Conservation (phyloP, 257 asterid genomes). For the Penstemon barbatus region DNA sequence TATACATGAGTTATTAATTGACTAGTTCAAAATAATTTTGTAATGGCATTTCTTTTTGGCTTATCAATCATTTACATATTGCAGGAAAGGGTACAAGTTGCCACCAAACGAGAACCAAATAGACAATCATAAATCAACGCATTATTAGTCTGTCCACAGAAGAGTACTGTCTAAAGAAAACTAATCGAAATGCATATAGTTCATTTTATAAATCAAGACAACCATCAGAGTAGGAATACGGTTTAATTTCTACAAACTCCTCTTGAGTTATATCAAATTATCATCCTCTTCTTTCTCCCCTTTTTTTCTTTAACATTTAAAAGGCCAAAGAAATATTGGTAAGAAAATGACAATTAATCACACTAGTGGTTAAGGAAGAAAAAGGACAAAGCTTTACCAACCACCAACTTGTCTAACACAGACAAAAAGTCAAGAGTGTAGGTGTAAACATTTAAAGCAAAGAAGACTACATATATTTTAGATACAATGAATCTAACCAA, state of each 20-base stretch:
- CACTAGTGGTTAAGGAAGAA: conserved; percentile 12
- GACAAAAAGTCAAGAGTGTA: conserved; percentile 23
- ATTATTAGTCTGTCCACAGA: background rate
- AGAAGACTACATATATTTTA: background rate
- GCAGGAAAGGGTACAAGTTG: background rate
- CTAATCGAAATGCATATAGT: background rate
- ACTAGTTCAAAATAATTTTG: no score
- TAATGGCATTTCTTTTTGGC: no score
- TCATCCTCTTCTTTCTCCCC: background rate
- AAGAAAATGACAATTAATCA: conserved; percentile 1
- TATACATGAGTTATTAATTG: no score
- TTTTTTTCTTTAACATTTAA: background rate
- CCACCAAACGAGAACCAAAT: background rate
- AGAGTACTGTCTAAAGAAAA: background rate
- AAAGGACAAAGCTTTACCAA: conserved; percentile 25
- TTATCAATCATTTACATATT: no score
- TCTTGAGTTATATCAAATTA: background rate
- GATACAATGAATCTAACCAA: conserved; percentile 26
- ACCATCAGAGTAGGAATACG: background rate
- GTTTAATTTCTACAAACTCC: background rate
- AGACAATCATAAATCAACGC: conserved; percentile 1
- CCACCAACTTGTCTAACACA: conserved; percentile 21
- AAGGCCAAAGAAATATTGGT: background rate
- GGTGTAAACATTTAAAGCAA: conserved; percentile 19
- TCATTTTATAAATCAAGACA: background rate